Conservation (phyloP, 768 basidiomycete species). For the Galerina sulciceps region DNA sequence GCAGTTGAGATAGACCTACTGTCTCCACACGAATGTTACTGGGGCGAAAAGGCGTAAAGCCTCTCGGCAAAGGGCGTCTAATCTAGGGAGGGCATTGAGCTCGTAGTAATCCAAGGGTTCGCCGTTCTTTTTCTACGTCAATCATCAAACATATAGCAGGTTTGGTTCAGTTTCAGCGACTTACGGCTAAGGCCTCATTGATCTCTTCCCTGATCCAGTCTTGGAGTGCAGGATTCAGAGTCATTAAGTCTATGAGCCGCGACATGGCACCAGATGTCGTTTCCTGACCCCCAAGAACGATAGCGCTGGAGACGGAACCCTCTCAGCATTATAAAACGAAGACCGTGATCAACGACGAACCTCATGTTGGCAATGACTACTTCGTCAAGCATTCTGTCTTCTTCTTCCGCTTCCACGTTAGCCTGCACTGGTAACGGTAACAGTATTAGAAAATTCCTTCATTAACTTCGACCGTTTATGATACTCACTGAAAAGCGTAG, state of each 20-base stretch:
- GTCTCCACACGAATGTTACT: neutral
- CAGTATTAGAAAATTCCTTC: neutral
- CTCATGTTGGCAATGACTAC: neutral
- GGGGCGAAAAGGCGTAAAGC: neutral
- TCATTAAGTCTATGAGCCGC: neutral
- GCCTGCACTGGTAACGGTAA: neutral
- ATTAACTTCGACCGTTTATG: too few relatives aligned
- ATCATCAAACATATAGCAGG: too few relatives aligned
- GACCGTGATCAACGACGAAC: neutral
- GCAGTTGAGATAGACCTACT: neutral
- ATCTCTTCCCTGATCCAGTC: neutral
- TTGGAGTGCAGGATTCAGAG: neutral
- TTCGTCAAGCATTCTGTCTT: neutral
- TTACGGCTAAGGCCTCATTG: neutral
- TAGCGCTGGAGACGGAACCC: neutral
- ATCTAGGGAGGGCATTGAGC: neutral
- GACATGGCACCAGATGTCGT: neutral
- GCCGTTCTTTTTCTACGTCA: neutral
- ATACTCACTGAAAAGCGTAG: neutral
- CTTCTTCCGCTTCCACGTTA: neutral
- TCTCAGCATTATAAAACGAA: neutral
- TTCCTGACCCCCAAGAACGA: neutral
- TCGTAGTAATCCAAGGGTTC: neutral
- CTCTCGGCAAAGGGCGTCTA: neutral
- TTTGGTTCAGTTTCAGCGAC: neutral